A percentile compares a stretch with the other conserved stretches of the same genome.
phyloP scores from a whole-genome alignment of 768 basidiomycete species.

The Mrakia gelida region DNA sequence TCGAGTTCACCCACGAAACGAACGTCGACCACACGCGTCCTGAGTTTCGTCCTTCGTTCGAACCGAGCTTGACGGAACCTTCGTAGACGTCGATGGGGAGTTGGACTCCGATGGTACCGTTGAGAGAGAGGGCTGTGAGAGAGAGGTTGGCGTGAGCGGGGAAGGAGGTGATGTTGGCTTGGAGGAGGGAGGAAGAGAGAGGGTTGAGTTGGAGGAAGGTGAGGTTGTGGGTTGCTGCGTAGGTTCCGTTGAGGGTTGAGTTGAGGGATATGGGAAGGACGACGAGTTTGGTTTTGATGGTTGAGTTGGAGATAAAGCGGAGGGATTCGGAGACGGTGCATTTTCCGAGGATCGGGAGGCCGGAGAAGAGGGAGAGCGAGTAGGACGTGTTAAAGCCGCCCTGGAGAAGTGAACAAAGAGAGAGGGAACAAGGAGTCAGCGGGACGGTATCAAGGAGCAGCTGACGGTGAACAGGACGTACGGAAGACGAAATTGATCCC shows the following conservation, averaged over 20 bases:
- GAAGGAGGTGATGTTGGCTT: slow-evolving; percentile 3
- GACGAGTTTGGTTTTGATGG: neutral
- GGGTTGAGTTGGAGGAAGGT: slow-evolving; percentile 4
- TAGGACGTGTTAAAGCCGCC: neutral
- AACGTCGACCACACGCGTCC: no score
- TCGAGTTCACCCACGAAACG: no score
- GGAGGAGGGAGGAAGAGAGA: slow-evolving; percentile 1
- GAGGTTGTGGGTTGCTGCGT: neutral
- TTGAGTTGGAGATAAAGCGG: slow-evolving; percentile 1
- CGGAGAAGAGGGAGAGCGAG: slow-evolving; percentile 19
- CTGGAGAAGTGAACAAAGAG: neutral
- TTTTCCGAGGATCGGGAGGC: slow-evolving; percentile 23
- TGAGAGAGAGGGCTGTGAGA: neutral
- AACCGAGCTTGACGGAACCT: neutral
- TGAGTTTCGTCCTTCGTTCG: neutral
- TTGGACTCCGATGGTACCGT: neutral
- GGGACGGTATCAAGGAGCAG: no score
- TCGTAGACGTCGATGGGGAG: neutral
- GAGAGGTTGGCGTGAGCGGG: neutral
- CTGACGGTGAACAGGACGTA: neutral
- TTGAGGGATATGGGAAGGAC: neutral
- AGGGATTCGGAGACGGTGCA: neutral
- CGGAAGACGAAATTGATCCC: neutral
- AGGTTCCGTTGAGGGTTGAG: neutral
- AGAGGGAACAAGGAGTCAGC: neutral